Percentiles rank a stretch among this genome's conserved stretches.
Conservation (phyloP, 768 basidiomycete species). For the Leccinellum rugosiceps region DNA sequence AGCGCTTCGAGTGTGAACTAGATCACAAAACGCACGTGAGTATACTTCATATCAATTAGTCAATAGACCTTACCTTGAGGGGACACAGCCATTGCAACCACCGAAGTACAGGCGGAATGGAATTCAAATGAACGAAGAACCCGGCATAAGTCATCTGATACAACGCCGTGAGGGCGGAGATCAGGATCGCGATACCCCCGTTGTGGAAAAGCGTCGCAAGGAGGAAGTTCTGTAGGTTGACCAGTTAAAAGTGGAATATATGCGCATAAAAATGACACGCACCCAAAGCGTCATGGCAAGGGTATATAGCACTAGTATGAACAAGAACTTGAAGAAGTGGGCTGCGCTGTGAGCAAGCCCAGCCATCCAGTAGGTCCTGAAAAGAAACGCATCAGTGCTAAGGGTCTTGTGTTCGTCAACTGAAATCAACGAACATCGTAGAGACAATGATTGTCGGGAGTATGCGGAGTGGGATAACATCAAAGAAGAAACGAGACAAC, state of each 20-base stretch:
- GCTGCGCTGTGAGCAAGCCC: slow-evolving; percentile 76
- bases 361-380: slow-evolving; percentile 92
- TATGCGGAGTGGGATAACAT: slow-evolving; percentile 84
- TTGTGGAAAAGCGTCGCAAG: slow-evolving; percentile 81
- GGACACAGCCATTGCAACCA: slow-evolving; percentile 94
- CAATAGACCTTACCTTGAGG: slow-evolving; percentile 46
- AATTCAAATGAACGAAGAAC: slow-evolving; percentile 85
- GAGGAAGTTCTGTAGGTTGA: slow-evolving; percentile 72
- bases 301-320: slow-evolving; percentile 83
- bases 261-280: slow-evolving; percentile 27
- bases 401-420: neutral
- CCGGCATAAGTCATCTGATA: slow-evolving; percentile 89
- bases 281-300: slow-evolving; percentile 86
- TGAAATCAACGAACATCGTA: slow-evolving; percentile 57
- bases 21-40: neutral
- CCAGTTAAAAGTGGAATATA: neutral
- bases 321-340: slow-evolving; percentile 92
- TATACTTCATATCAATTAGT: neutral
- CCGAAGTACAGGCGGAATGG: slow-evolving; percentile 86
- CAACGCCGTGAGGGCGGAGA: slow-evolving; percentile 72
- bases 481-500: slow-evolving; percentile 82
- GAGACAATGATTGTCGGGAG: slow-evolving; percentile 86
- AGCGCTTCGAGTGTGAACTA: slow-evolving; percentile 77
- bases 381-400: slow-evolving; percentile 4
- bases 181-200: slow-evolving; percentile 85